A percentile compares a stretch with the other conserved stretches of the same genome.
Conservation (phyloP, 2,329 filamentous ascomycete genomes). For the Penicillium sp. region DNA sequence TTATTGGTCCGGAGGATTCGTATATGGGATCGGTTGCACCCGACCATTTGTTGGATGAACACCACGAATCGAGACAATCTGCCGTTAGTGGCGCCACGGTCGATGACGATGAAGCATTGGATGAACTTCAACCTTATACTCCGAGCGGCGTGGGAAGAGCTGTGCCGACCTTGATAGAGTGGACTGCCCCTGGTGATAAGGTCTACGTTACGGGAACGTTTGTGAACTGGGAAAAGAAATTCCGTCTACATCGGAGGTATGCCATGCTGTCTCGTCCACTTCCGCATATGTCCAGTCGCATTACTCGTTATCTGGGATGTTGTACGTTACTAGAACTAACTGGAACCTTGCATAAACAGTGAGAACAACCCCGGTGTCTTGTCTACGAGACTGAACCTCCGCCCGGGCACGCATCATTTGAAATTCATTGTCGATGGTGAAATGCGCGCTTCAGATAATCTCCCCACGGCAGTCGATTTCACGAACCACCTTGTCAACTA, state of each 20-base stretch:
- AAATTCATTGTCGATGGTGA: constrained; percentile 91
- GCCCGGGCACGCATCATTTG: constrained; percentile 89
- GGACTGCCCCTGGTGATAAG: constrained; percentile 73
- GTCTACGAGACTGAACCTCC: constrained; percentile 69
- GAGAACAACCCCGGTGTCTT: constrained; percentile 51
- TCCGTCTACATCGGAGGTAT: constrained; percentile 71
- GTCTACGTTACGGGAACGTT: constrained; percentile 96
- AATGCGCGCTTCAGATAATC: constrained; percentile 76
- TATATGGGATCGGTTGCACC: constrained; percentile 41
- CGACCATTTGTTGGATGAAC: constrained; percentile 41
- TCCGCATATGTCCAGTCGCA: too few species aligned
- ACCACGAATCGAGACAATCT: too few species aligned
- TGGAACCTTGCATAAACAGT: too few species aligned
- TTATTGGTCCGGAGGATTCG: constrained; percentile 61
- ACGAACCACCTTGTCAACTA: constrained; percentile 98
- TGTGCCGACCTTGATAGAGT: constrained; percentile 77
- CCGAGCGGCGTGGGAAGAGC: constrained; percentile 66
- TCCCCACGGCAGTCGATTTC: constrained; percentile 93
- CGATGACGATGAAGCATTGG: too few species aligned
- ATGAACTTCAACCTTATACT: constrained; percentile 56
- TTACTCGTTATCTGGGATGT: too few species aligned
- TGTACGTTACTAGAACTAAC: too few species aligned
- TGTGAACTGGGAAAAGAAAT: constrained; percentile 94
- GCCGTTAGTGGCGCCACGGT: too few species aligned
- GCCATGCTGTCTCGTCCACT: too few species aligned